A percentile compares a stretch with the other conserved stretches of the same genome.
Evolutionary conservation across 208 protist genomes (phyloP).

Genomic region (Borovskyia barvae): DNA sequence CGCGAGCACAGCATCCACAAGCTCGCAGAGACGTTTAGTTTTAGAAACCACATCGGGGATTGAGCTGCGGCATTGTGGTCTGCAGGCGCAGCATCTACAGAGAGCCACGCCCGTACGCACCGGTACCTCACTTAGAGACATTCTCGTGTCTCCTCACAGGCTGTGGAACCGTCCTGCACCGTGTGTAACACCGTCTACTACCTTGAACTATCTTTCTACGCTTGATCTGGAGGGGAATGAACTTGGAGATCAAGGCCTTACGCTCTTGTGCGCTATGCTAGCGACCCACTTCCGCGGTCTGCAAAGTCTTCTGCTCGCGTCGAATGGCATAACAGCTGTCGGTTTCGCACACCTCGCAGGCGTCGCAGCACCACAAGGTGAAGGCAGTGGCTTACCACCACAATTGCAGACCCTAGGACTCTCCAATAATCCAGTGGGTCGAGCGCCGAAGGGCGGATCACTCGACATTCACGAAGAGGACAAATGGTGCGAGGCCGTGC

Average conservation of each 20-base stretch:
- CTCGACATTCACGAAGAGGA: background rate
- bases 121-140: background rate
- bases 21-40: no score
- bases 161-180: slow-evolving; percentile 1
- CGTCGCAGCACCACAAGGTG: background rate
- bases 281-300: slow-evolving; percentile 12
- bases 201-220: slow-evolving; percentile 5
- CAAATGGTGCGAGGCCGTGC: slow-evolving; percentile 2
- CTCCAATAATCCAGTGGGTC: slow-evolving; percentile 36
- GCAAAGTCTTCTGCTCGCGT: slow-evolving; percentile 26
- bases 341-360: slow-evolving; percentile 4
- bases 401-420: slow-evolving; percentile 29
- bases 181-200: background rate
- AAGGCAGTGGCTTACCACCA: background rate
- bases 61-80: slow-evolving; percentile 18
- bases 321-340: slow-evolving; percentile 8
- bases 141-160: slow-evolving; percentile 1
- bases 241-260: slow-evolving; percentile 23
- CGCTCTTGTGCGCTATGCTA: slow-evolving; percentile 10
- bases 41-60: background rate
- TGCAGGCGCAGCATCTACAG: slow-evolving; percentile 13
- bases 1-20: no score
- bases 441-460: background rate
- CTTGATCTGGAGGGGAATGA: slow-evolving; percentile 38
- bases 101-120: background rate